Conservation (phyloP, 441 rosid genomes). For the Adansonia grandidieri region DNA sequence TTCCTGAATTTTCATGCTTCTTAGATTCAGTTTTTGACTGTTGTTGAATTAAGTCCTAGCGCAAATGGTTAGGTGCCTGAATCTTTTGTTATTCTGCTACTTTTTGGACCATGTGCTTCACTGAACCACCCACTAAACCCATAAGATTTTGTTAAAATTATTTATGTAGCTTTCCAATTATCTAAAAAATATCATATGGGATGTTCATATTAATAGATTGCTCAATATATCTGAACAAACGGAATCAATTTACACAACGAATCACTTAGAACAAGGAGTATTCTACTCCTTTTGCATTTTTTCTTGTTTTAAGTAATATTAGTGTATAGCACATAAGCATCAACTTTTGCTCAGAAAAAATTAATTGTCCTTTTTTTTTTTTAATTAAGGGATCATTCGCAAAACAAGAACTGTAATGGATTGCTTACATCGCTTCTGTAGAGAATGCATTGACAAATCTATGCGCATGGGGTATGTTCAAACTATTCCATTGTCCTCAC, state of each 20-base stretch:
- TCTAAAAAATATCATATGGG: not conserved
- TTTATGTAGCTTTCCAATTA: conserved; percentile 7
- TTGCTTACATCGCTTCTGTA: conserved; percentile 61
- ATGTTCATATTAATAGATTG: not conserved
- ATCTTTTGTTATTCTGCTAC: conserved; percentile 15
- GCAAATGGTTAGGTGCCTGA: not conserved
- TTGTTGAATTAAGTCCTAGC: not conserved
- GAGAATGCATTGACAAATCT: conserved; percentile 65
- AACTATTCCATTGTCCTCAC: conserved; percentile 8
- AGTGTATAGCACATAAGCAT: not conserved
- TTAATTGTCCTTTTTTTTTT: not conserved
- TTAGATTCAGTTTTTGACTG: not conserved
- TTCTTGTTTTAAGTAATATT: not conserved
- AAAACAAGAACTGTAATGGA: conserved; percentile 56
- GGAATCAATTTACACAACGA: not conserved
- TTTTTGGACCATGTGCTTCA: conserved; percentile 3
- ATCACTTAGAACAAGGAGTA: conserved; percentile 1
- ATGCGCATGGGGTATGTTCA: conserved; percentile 53
- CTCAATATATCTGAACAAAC: not conserved
- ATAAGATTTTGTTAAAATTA: not conserved
- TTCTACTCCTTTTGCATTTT: not conserved
- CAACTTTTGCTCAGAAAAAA: not conserved
- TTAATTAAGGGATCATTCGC: conserved; percentile 50
- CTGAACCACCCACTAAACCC: not conserved
- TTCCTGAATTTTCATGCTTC: not conserved